Percentiles rank a stretch among this genome's conserved stretches.
phyloP scores from a whole-genome alignment of 169 alveolate genomes.

The Eimeria necatrix region DNA sequence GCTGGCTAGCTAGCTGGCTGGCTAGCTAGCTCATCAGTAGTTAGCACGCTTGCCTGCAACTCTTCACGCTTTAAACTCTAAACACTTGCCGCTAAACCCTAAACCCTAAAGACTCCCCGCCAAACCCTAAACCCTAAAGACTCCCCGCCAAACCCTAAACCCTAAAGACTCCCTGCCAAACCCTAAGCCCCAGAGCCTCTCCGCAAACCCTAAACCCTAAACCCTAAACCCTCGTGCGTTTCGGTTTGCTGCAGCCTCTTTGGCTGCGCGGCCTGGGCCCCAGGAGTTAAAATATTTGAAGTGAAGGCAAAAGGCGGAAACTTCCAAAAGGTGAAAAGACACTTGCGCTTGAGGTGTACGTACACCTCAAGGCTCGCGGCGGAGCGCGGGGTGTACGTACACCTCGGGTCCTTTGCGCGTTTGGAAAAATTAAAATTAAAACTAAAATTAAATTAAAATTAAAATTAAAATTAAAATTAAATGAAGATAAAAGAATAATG shows the following conservation, averaged over 20 bases:
- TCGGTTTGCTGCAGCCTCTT: background rate
- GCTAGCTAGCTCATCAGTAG: no score
- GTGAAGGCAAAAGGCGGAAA: background rate
- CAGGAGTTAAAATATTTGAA: constrained; percentile 2
- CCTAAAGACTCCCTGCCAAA: no score
- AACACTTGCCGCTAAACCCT: no score
- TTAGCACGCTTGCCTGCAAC: no score
- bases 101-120: no score
- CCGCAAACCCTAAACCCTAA: background rate
- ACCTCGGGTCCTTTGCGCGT: background rate
- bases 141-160: no score
- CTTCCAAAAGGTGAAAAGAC: constrained; percentile 1
- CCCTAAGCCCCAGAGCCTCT: no score
- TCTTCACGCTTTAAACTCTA: no score
- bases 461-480: background rate
- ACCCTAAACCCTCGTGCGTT: background rate
- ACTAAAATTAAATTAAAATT: background rate
- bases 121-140: no score
- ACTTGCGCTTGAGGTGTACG: background rate
- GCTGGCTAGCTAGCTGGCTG: no score
- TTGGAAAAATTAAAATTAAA: background rate
- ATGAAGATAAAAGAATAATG: no score
- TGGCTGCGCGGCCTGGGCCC: constrained; percentile 45
- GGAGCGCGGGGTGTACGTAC: background rate
- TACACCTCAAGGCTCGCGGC: background rate